Evolutionary conservation across 306 rosid genomes (phyloP).

Genomic region (Canavalia ensiformis): DNA sequence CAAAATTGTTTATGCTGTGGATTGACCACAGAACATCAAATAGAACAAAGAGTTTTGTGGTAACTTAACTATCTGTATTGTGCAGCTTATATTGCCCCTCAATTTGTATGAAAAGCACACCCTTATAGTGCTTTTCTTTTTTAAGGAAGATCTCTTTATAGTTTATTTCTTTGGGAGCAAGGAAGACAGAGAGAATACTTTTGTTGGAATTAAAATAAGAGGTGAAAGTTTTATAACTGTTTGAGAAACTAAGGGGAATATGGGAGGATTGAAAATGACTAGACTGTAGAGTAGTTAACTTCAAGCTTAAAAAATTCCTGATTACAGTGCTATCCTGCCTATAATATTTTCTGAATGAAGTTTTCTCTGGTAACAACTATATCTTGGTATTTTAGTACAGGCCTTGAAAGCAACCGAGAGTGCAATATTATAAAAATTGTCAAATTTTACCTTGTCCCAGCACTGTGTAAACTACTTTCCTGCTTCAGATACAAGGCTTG

Average conservation of each 20-base stretch:
- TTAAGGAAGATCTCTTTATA: neutral
- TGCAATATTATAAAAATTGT: neutral
- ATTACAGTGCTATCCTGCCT: conserved; percentile 9
- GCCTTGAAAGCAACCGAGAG: conserved; percentile 23
- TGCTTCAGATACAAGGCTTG: neutral
- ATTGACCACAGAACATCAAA: neutral
- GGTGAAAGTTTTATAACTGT: neutral
- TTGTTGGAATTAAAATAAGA: conserved; percentile 5
- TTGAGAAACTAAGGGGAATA: neutral
- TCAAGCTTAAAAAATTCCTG: neutral
- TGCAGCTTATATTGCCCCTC: neutral
- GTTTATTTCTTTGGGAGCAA: conserved; percentile 10
- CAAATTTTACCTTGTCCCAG: neutral
- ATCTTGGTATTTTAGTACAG: conserved; percentile 28
- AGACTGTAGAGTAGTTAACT: conserved; percentile 2
- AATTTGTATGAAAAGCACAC: neutral
- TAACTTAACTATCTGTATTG: neutral
- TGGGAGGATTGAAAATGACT: conserved; percentile 29
- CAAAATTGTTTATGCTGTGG: neutral
- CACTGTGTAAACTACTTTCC: neutral
- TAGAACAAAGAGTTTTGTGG: neutral
- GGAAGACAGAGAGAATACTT: conserved; percentile 5
- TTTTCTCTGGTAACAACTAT: conserved; percentile 10
- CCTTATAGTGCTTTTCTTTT: neutral
- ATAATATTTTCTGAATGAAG: conserved; percentile 17